These are phyloP conservation scores for Pseudogymnoascus sp. DNA, from an alignment of 2,329 filamentous ascomycete species.

Conservation along the genomic window DNA sequence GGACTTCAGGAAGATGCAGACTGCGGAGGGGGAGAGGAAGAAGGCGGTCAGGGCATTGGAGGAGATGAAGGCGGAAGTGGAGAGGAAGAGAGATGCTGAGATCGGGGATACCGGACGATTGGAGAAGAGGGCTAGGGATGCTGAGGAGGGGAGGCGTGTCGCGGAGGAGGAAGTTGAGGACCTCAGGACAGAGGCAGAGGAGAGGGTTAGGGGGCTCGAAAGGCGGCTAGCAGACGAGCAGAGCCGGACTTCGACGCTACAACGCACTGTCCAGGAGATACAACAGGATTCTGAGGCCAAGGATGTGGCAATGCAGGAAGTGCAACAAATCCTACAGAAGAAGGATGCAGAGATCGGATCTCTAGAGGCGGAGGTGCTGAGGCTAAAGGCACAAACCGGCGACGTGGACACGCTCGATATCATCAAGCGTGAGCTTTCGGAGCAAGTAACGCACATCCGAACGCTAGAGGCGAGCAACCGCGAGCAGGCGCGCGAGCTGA, in stretches of 20 bases:
- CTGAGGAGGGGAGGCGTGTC: conserved; percentile 61
- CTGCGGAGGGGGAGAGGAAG: conserved; percentile 46
- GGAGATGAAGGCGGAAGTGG: conserved; percentile 42
- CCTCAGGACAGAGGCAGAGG: conserved; percentile 51
- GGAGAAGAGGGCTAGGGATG: conserved; percentile 61
- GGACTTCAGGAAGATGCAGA: conserved; percentile 62
- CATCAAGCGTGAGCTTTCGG: conserved; percentile 78
- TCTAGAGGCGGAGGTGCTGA: conserved; percentile 74
- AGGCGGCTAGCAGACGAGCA: conserved; percentile 54
- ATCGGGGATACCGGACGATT: conserved; percentile 54
- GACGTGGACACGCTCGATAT: conserved; percentile 79
- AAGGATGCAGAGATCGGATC: conserved; percentile 63
- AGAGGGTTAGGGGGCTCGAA: conserved; percentile 57
- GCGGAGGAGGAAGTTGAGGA: conserved; percentile 80
- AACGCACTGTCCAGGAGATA: conserved; percentile 43
- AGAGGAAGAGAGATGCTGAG: conserved; percentile 40
- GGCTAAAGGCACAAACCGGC: conserved; percentile 76
- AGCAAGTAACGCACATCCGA: conserved; percentile 87
- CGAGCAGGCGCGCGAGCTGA: conserved; percentile 71
- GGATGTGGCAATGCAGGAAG: conserved; percentile 25
- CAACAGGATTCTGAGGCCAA: conserved; percentile 35
- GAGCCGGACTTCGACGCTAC: conserved; percentile 48
- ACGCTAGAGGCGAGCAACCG: conserved; percentile 72
- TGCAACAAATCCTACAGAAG: conserved; percentile 41
- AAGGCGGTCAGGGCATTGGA: conserved; percentile 44